Base-by-base conservation (phyloP, 306 rosid species). In the Medicago ruthenica region DNA sequence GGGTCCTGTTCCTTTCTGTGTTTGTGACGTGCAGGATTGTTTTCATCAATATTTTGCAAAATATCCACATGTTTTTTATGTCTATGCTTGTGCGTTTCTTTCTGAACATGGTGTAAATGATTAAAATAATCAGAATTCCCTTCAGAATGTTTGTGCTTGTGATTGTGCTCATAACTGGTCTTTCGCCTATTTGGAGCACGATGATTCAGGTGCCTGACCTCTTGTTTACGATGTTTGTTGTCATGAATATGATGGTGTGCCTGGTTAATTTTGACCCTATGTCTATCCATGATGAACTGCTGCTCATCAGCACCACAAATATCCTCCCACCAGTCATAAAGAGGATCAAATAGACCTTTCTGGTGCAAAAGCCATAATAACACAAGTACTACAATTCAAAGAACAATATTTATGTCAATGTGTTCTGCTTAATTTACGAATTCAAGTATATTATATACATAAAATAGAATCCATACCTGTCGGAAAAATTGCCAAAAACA, bases 321-420 rank as follows among this genome's bases (percentile, higher is more conserved):
- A 84, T 90, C 93, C 65, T 89, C 98, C 87, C 91, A 95, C 89
- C 97, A 92, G 45, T 95, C 96, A 74, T 90, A 92, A 36, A 92
- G 39, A 69, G 97, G 97, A 88, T 95, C 97, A 75, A 95, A 95
- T 53, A 95, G 78, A 44, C 99, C 97, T 76, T 92, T 90, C 75
- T 85, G 85, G 70, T 89, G 96, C 77, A 92, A 80, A 78, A 95
- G 85, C 96, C 98, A 95, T 67, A 95, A 75, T 6, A 92, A 57
- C 76, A 95, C 89, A 78, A 87, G 66, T 70, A 84, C 97, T 95
- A 87, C 89, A 76, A 75, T 44, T 81, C 80, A 79, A 76, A 71
- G 44, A 22, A 77, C n/a, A 80, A 53, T 61, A 55, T 57, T 39
- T 76, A 67, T 67, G 24, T 70, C 48, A 58, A 22, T 66, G 62